phyloP scores from a whole-genome alignment of 2,329 filamentous ascomycete species.

The Tetracladium maxilliforme region DNA sequence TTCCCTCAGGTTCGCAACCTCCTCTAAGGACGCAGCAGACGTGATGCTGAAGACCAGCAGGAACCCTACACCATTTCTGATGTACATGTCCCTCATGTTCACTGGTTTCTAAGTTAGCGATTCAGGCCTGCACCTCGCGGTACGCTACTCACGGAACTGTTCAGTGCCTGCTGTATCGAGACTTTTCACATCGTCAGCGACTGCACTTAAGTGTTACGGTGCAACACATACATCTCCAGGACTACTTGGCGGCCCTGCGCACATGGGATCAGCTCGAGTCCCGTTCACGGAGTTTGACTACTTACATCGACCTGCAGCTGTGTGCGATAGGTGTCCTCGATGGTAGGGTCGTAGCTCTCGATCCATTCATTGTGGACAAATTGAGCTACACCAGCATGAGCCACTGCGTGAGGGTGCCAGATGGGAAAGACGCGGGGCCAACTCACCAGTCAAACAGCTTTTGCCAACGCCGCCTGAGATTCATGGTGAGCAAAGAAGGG shows the following conservation, averaged over 20 bases:
- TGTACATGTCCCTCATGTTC: conserved; percentile 45
- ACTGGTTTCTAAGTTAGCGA: not conserved
- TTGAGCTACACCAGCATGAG: conserved; percentile 34
- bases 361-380: conserved; percentile 69
- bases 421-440: conserved; percentile 4
- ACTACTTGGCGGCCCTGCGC: conserved; percentile 54
- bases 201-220: conserved; percentile 2
- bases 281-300: conserved; percentile 7
- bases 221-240: conserved; percentile 45
- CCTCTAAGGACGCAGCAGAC: conserved; percentile 50
- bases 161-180: conserved; percentile 63
- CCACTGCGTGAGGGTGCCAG: conserved; percentile 7
- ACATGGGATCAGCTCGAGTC: conserved; percentile 4
- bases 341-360: conserved; percentile 49
- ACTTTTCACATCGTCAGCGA: conserved; percentile 17
- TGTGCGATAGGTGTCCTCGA: conserved; percentile 46
- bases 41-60: conserved; percentile 65
- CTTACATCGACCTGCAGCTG: conserved; percentile 54
- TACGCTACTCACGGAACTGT: conserved; percentile 50
- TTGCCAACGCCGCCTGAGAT: conserved; percentile 55
- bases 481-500: conserved; percentile 5
- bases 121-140: not conserved
- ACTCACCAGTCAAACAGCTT: conserved; percentile 57
- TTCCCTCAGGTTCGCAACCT: conserved; percentile 56
- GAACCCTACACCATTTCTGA: conserved; percentile 65